Percentiles rank a stretch among this genome's conserved stretches.
These are phyloP conservation scores for Metschnikowia gelsemii DNA, from an alignment of 805 yeast genomes.

Conservation along the genomic window DNA sequence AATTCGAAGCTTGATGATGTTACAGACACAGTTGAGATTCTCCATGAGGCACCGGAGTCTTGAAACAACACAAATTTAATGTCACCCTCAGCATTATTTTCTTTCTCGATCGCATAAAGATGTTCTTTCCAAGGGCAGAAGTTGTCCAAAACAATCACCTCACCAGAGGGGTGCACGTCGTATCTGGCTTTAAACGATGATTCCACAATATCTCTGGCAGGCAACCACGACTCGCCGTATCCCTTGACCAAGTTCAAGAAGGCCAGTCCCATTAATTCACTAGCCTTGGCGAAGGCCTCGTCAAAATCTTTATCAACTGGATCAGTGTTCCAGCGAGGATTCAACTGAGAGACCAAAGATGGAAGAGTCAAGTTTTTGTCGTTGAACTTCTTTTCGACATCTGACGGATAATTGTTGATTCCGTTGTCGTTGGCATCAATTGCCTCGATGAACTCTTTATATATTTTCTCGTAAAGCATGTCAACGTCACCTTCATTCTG, in stretches of 20 bases:
- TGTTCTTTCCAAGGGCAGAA: constrained; percentile 97
- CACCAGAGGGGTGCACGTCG: constrained; percentile 65
- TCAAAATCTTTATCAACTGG: constrained; percentile 67
- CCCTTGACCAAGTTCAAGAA: constrained; percentile 66
- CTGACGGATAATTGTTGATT: constrained; percentile 61
- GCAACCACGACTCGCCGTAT: constrained; percentile 86
- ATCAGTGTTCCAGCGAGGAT: constrained; percentile 82
- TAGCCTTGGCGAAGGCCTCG: constrained; percentile 63
- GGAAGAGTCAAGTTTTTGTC: constrained; percentile 77
- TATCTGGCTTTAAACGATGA: constrained; percentile 64
- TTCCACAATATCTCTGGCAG: constrained; percentile 77
- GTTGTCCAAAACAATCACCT: constrained; percentile 67
- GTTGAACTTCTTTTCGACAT: constrained; percentile 60
- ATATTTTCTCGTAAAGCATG: constrained; percentile 70
- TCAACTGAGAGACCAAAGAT: constrained; percentile 70
- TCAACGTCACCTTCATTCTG: constrained; percentile 46
- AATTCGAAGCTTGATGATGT: constrained; percentile 74
- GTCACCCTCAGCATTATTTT: constrained; percentile 50
- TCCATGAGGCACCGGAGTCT: constrained; percentile 72
- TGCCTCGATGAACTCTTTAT: constrained; percentile 83
- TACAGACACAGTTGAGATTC: constrained; percentile 92
- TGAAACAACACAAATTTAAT: constrained; percentile 77
- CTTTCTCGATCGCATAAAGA: constrained; percentile 68
- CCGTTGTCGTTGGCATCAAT: constrained; percentile 97
- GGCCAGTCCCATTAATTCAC: constrained; percentile 78